Conservation (phyloP, 805 yeast genomes). For the Ogataea degrootiae region DNA sequence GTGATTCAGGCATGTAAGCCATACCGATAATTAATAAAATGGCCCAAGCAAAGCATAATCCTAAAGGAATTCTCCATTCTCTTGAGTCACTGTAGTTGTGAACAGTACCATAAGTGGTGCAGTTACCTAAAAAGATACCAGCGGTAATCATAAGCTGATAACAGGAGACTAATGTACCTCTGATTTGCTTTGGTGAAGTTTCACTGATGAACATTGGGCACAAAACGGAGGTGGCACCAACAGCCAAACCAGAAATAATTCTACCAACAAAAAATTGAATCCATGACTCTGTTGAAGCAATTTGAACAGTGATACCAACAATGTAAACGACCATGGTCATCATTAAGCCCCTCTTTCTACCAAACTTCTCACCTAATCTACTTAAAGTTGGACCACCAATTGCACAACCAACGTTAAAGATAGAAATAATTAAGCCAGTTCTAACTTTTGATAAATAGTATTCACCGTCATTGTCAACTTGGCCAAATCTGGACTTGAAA, state of each 20-base stretch:
- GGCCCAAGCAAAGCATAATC: slow-evolving; percentile 48
- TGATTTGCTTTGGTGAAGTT: slow-evolving; percentile 61
- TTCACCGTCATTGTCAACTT: slow-evolving; percentile 34
- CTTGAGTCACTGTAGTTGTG: slow-evolving; percentile 40
- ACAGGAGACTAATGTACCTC: slow-evolving; percentile 68
- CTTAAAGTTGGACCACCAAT: slow-evolving; percentile 61
- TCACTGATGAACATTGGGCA: slow-evolving; percentile 61
- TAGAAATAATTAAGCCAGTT: slow-evolving; percentile 62
- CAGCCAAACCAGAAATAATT: slow-evolving; percentile 50
- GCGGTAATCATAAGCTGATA: slow-evolving; percentile 66
- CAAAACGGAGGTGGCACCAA: slow-evolving; percentile 50
- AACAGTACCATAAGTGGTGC: slow-evolving; percentile 62
- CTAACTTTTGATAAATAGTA: slow-evolving; percentile 44
- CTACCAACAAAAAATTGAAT: slow-evolving; percentile 62
- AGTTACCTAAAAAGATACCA: slow-evolving; percentile 68
- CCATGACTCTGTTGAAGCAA: slow-evolving; percentile 52
- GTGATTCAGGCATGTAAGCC: slow-evolving; percentile 65
- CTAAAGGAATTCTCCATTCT: slow-evolving; percentile 67
- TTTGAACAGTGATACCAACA: slow-evolving; percentile 58
- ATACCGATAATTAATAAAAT: slow-evolving; percentile 43
- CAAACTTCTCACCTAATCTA: slow-evolving; percentile 52
- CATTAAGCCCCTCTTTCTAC: slow-evolving; percentile 56
- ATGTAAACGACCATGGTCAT: slow-evolving; percentile 50
- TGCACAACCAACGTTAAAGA: slow-evolving; percentile 69
- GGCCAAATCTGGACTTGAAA: slow-evolving; percentile 50